phyloP scores from a whole-genome alignment of 169 alveolate genomes.

The Toxoplasma gondii region DNA sequence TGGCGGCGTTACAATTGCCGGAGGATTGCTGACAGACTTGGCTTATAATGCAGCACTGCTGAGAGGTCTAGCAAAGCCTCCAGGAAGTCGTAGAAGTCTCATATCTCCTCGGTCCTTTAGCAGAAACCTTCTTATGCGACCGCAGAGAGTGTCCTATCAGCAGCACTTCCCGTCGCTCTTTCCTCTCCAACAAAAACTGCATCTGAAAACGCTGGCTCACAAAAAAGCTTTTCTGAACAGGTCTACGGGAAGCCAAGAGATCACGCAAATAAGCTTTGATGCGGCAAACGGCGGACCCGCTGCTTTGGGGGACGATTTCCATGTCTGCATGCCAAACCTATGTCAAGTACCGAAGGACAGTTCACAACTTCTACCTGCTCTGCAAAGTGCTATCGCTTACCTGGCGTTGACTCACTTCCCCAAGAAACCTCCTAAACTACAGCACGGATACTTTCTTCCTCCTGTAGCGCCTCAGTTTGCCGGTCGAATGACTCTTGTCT shows the following conservation, averaged over 20 bases:
- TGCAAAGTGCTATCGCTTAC: constrained; percentile 3
- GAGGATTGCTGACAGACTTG: not conserved
- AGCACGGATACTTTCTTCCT: not conserved
- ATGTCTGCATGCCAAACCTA: constrained; percentile 15
- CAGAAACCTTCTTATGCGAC: not conserved
- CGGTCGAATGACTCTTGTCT: constrained; percentile 2
- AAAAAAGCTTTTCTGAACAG: not conserved
- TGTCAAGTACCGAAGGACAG: not conserved
- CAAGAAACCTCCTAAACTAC: not conserved
- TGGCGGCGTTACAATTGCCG: not conserved
- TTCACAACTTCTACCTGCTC: not conserved
- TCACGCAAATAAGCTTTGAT: not conserved
- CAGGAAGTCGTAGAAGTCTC: not conserved
- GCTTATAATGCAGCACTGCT: not conserved
- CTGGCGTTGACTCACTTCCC: constrained; percentile 12
- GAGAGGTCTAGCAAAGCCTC: not conserved
- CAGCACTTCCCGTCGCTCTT: not conserved
- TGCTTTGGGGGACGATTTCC: not conserved
- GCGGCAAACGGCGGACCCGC: not conserved
- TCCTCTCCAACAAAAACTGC: not conserved
- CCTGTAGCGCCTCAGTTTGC: constrained; percentile 11
- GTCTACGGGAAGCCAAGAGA: not conserved
- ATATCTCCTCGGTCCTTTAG: not conserved
- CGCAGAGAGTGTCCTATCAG: not conserved
- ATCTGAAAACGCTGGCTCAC: not conserved